A percentile compares a stretch with the other conserved stretches of the same genome.
Conservation (phyloP, 352 stramenopile genomes). For the Lagenidium sp. region DNA sequence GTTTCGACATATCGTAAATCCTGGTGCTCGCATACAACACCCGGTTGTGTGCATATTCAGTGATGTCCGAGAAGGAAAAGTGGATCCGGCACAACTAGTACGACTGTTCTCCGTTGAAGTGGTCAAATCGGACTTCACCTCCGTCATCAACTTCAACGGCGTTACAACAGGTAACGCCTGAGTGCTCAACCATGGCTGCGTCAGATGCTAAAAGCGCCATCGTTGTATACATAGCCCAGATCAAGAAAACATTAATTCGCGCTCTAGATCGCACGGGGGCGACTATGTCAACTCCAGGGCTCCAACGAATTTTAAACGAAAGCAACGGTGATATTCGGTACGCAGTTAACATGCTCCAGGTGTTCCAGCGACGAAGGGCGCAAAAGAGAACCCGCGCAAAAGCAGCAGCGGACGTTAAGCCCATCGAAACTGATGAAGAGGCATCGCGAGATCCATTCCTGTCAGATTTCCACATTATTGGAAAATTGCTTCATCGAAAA, state of each 20-base stretch:
- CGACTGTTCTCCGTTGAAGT: slow-evolving; percentile 61
- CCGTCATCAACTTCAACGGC: slow-evolving; percentile 70
- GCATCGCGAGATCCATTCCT: slow-evolving; percentile 56
- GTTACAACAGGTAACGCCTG: slow-evolving; percentile 68
- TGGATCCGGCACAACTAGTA: slow-evolving; percentile 51
- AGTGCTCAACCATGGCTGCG: too few species aligned
- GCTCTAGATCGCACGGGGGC: slow-evolving; percentile 29
- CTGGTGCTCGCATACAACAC: slow-evolving; percentile 22
- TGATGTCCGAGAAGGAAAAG: slow-evolving; percentile 64
- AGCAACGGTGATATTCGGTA: slow-evolving; percentile 75
- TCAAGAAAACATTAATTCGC: slow-evolving; percentile 60
- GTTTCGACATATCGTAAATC: slow-evolving; percentile 43
- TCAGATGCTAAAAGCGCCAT: too few species aligned
- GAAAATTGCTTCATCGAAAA: slow-evolving; percentile 60
- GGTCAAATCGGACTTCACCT: slow-evolving; percentile 52
- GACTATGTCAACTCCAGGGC: slow-evolving; percentile 13
- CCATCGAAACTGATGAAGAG: neutral
- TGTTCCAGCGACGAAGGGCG: slow-evolving; percentile 6
- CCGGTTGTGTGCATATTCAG: slow-evolving; percentile 79
- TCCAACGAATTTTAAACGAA: slow-evolving; percentile 43
- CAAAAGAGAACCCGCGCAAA: slow-evolving; percentile 2
- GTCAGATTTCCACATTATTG: slow-evolving; percentile 75
- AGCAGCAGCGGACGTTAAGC: too few species aligned
- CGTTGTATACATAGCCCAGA: slow-evolving; percentile 27
- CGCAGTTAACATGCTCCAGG: slow-evolving; percentile 70